phyloP scores from a whole-genome alignment of 306 rosid genomes.

The Cucurbita pepo region DNA sequence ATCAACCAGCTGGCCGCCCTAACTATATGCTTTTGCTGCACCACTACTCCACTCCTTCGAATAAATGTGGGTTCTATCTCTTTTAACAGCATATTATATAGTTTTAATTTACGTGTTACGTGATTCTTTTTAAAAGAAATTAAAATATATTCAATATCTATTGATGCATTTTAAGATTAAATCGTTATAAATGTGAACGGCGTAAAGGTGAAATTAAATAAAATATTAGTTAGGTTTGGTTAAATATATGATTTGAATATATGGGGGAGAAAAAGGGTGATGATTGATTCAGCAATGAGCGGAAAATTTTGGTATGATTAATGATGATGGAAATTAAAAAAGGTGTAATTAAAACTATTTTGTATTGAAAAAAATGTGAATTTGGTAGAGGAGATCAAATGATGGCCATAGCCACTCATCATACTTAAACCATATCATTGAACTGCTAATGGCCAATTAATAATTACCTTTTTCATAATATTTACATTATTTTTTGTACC shows the following conservation, averaged over 20 bases:
- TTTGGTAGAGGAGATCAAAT: not conserved
- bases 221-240: not conserved
- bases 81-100: too few species aligned
- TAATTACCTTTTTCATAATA: too few species aligned
- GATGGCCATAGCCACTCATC: not conserved
- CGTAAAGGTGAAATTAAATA: not conserved
- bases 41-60: not conserved
- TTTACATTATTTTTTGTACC: too few species aligned
- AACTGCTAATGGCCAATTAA: not conserved
- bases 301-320: not conserved
- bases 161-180: too few species aligned
- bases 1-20: slow-evolving; percentile 4
- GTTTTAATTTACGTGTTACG: too few species aligned
- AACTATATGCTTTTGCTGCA: not conserved
- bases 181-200: too few species aligned
- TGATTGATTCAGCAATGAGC: not conserved
- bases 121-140: too few species aligned
- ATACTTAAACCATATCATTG: not conserved
- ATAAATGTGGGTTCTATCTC: not conserved
- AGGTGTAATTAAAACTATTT: not conserved
- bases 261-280: not conserved
- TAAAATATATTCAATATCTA: too few species aligned
- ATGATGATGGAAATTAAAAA: not conserved
- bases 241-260: too few species aligned
- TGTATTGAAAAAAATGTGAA: not conserved